Percentiles rank a stretch among this genome's conserved stretches.
phyloP scores from a whole-genome alignment of 225 moss, liverwort and hornwort genomes.

The Asterella californica region DNA sequence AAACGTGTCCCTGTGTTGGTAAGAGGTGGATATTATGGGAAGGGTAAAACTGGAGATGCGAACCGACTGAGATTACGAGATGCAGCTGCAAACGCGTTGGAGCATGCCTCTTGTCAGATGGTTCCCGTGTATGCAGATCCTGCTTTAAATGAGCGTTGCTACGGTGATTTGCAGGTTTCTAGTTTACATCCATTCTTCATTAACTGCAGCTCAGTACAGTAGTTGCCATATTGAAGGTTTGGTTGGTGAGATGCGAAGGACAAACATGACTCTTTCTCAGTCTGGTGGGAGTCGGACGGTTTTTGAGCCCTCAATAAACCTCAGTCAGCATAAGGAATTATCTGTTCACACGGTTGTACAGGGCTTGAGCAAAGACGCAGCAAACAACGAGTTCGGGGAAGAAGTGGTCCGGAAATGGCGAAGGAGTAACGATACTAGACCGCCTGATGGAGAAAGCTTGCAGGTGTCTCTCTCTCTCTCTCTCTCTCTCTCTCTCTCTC shows the following conservation, averaged over 20 bases:
- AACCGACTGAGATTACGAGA: constrained; percentile 83
- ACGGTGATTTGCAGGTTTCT: constrained; percentile 86
- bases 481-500: no score
- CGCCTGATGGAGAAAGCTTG: constrained; percentile 90
- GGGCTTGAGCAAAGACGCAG: constrained; percentile 69
- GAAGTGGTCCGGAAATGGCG: constrained; percentile 72
- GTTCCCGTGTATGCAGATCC: constrained; percentile 93
- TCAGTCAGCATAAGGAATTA: background rate
- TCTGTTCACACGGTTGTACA: constrained; percentile 5
- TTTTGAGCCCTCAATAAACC: background rate
- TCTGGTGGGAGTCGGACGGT: background rate
- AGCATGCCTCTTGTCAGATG: constrained; percentile 85
- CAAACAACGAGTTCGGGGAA: constrained; percentile 64
- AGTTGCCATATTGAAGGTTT: background rate
- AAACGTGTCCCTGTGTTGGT: constrained; percentile 84
- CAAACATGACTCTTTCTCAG: background rate
- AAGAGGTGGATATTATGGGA: constrained; percentile 85
- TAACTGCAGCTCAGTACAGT: background rate
- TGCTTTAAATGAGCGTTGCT: constrained; percentile 92
- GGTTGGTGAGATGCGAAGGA: background rate
- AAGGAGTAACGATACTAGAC: constrained; percentile 82
- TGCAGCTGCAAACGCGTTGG: constrained; percentile 88
- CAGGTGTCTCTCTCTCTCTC: constrained; percentile 42
- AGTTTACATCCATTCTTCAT: background rate
- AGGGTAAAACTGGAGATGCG: constrained; percentile 80